These are phyloP conservation scores for Lycium barbarum DNA, from an alignment of 257 asterid species.

Conservation along the genomic window DNA sequence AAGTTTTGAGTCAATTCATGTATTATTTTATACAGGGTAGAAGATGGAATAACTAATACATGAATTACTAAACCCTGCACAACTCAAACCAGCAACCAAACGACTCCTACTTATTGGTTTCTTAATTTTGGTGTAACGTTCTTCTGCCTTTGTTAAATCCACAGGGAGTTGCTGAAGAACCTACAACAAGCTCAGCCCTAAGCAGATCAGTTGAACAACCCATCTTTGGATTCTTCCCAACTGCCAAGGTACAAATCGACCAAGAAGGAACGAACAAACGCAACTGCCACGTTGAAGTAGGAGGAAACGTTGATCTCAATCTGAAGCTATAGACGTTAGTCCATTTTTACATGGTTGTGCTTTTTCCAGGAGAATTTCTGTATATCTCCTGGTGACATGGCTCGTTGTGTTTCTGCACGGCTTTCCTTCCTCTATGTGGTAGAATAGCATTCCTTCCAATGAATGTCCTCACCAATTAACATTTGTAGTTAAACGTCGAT, in stretches of 20 bases:
- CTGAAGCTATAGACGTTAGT: slow-evolving; percentile 59
- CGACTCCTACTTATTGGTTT: not conserved
- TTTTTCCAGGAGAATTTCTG: slow-evolving; percentile 26
- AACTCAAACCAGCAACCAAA: no score
- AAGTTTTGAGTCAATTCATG: no score
- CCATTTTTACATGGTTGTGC: slow-evolving; percentile 28
- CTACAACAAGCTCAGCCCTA: slow-evolving; percentile 34
- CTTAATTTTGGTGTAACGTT: not conserved
- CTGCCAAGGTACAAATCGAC: slow-evolving; percentile 40
- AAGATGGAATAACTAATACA: no score
- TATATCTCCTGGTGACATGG: not conserved
- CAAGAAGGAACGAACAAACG: slow-evolving; percentile 37
- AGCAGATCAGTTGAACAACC: slow-evolving; percentile 44
- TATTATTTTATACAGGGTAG: no score
- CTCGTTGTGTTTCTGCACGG: slow-evolving; percentile 25
- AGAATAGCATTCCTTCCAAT: not conserved
- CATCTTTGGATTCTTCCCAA: slow-evolving; percentile 64
- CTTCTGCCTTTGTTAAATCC: slow-evolving; percentile 16
- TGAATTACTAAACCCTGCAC: no score
- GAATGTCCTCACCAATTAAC: not conserved
- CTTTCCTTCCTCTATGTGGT: not conserved
- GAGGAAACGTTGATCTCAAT: slow-evolving; percentile 68
- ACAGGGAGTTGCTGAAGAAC: slow-evolving; percentile 55
- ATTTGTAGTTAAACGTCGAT: slow-evolving; percentile 6
- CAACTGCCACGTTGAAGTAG: slow-evolving; percentile 47